phyloP scores from a whole-genome alignment of 228 moss, liverwort and hornwort species.

The Sphagnum fallax region DNA sequence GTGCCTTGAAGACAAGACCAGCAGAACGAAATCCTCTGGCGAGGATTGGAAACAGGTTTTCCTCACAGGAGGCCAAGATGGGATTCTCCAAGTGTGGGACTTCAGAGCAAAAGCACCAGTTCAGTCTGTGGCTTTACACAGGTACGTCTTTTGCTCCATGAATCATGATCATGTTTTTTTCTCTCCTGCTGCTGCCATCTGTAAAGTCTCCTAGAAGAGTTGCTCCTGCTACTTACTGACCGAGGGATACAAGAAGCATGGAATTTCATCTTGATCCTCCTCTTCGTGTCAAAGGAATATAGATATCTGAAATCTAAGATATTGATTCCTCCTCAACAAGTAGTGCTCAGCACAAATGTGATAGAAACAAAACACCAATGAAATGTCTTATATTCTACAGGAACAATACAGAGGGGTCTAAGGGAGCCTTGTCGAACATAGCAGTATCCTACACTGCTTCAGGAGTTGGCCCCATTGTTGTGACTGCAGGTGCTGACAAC shows the following conservation, averaged over 20 bases:
- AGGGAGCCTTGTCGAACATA: constrained; percentile 68
- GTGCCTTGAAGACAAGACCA: constrained; percentile 47
- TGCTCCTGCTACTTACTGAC: not conserved
- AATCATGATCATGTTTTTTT: too few species aligned
- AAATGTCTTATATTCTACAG: not conserved
- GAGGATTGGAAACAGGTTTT: constrained; percentile 43
- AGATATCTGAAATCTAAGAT: not conserved
- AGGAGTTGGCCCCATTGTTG: constrained; percentile 60
- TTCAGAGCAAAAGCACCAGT: constrained; percentile 58
- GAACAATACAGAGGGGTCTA: constrained; percentile 1
- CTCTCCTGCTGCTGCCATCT: not conserved
- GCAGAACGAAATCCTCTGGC: constrained; percentile 12
- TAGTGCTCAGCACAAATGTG: not conserved
- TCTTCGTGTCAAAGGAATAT: not conserved
- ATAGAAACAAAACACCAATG: not conserved
- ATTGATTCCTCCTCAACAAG: not conserved
- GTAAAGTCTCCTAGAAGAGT: not conserved
- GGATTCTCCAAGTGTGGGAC: constrained; percentile 87
- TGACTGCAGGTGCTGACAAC: constrained; percentile 78
- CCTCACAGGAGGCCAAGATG: constrained; percentile 89
- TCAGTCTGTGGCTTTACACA: constrained; percentile 40
- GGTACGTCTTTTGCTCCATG: constrained; percentile 16
- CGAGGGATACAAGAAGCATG: not conserved
- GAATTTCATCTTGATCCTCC: not conserved
- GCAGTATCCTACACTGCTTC: constrained; percentile 47